Evolutionary conservation across 495 filamentous ascomycete species (phyloP), one percentile per base, ranked within the genome.

Genomic region (Chaetomium cochliodes): DNA sequence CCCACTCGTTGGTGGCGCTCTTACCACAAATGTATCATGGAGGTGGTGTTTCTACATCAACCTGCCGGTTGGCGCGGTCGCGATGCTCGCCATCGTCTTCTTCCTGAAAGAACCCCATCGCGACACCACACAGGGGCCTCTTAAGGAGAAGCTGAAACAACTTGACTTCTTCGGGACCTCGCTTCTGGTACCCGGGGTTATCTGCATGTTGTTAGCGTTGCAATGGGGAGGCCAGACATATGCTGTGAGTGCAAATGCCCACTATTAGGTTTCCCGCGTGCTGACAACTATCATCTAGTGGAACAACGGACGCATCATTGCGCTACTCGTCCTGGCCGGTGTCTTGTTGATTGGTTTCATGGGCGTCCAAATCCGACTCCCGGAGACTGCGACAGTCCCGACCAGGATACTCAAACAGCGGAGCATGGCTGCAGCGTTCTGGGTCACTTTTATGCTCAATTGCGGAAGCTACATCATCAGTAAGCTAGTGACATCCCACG

Each of bases 31-130:
- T n/a, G 73, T 85, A 3, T 81, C 83, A 6, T 92, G 90, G 90
- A 73, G 90, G 57, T 91, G 89, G 89, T 92, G 88, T 70, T 91
- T 92, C 73, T 91, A 87, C 69, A 88, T 89, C 74, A 90, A 90
- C 63, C 73, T 90, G 26, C 88, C 88, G 1, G 76, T 92, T 53
- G 90, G 90, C 15, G 88, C 75, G 3, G 75, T 88, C 9, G 87
- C 86, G 2, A 76, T 86, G 50, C 81, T 7, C 81, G 42, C 87
- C 58, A 76, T 88, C 60, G 81, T 82, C 62, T 80, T 89, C 64
- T 74, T 23, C 69, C 81, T 11, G 67, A 74, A 57, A 73, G 69
- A 56, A 46, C 42, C 42, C 42, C 42, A 13, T 12, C 42, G 42
- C 13, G 42, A 46, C 9, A 46, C 18, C 42, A 46, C 42, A 13